Conservation (phyloP, 192 early-diverging fungal species). For the Backusella westeae region DNA sequence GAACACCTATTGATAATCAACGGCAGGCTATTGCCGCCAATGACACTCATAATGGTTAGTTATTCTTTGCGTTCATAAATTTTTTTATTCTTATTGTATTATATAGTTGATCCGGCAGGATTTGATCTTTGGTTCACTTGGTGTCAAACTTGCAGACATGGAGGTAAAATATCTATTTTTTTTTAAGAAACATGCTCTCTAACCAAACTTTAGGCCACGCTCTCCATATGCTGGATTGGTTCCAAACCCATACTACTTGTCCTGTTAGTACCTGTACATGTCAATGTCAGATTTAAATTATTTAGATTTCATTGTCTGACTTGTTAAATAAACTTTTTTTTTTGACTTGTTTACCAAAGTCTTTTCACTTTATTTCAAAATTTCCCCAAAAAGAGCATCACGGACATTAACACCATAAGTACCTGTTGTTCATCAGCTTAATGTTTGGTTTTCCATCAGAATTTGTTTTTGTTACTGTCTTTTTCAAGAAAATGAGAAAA, state of each 20-base stretch:
- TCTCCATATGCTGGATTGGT: conserved; percentile 89
- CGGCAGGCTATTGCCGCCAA: conserved; percentile 38
- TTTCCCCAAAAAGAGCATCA: too few relatives aligned
- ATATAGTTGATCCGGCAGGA: conserved; percentile 50
- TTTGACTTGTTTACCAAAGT: too few relatives aligned
- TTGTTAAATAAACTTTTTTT: not conserved
- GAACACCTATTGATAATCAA: conserved; percentile 61
- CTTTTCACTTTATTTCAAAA: too few relatives aligned
- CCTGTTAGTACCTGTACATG: conserved; percentile 92
- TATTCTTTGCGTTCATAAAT: too few relatives aligned
- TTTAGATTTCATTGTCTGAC: not conserved
- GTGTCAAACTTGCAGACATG: conserved; percentile 98
- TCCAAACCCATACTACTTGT: conserved; percentile 77
- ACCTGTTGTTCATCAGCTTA: too few relatives aligned
- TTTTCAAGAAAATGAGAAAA: too few relatives aligned
- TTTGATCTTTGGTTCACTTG: conserved; percentile 96
- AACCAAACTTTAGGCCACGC: conserved; percentile 59
- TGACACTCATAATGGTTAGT: conserved; percentile 24
- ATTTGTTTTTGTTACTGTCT: too few relatives aligned
- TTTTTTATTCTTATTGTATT: not conserved
- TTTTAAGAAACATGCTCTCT: too few relatives aligned
- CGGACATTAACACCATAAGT: too few relatives aligned
- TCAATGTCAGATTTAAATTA: conserved; percentile 45
- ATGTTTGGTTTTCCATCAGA: too few relatives aligned
- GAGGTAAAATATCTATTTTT: conserved; percentile 39